Percentiles rank a stretch among this genome's conserved stretches.
phyloP scores from a whole-genome alignment of 2,329 filamentous ascomycete genomes.

The Rosellinia necatrix region DNA sequence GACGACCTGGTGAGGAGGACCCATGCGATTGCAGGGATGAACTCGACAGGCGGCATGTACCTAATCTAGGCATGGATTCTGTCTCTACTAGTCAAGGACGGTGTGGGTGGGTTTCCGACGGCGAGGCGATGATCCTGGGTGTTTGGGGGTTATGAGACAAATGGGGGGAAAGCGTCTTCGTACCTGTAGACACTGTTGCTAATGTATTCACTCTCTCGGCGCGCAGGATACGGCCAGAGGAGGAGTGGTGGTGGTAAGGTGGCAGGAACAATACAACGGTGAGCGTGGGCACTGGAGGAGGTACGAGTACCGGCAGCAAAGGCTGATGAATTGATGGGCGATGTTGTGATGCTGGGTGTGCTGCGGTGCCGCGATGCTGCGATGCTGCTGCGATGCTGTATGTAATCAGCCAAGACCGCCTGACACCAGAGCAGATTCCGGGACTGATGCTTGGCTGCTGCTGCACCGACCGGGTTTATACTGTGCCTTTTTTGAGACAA shows the following conservation, averaged over 20 bases:
- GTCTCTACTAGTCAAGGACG: conserved; percentile 4
- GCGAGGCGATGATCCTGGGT: conserved; percentile 1
- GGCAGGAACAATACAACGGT: background rate
- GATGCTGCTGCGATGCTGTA: too few relatives aligned
- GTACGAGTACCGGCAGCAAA: background rate
- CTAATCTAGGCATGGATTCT: conserved; percentile 16
- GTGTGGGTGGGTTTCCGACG: conserved; percentile 15
- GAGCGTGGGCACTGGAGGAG: conserved; percentile 2
- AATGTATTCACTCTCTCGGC: conserved; percentile 2
- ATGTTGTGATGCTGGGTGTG: background rate
- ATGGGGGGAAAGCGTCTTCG: conserved; percentile 2
- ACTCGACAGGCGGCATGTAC: too few relatives aligned
- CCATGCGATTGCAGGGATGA: conserved; percentile 24
- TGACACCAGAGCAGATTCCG: conserved; percentile 18
- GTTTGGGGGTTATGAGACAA: conserved; percentile 13
- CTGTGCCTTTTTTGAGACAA: conserved; percentile 13
- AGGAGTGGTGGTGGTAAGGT: background rate
- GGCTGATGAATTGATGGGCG: background rate
- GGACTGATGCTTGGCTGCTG: conserved; percentile 23
- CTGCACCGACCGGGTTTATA: conserved; percentile 12
- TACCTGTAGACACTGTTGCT: conserved; percentile 3
- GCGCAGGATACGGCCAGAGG: background rate
- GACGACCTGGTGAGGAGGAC: conserved; percentile 14
- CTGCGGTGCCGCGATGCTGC: background rate
- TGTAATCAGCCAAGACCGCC: conserved; percentile 15